These are phyloP conservation scores for Leccinum angustisporum DNA, from an alignment of 1,284 basidiomycete genomes.

Conservation along the genomic window DNA sequence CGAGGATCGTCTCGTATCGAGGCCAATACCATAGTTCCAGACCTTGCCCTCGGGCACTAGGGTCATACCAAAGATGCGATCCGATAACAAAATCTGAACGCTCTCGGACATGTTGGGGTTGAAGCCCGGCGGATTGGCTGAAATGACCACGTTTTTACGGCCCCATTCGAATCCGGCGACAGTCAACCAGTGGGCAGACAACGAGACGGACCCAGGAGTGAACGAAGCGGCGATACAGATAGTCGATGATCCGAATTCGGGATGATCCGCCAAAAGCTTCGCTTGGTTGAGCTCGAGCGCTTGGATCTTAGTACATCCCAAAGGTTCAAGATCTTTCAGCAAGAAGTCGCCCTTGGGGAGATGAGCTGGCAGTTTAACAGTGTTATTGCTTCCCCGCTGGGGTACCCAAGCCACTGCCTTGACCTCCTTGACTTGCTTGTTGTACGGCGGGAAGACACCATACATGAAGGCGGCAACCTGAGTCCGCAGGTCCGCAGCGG, in stretches of 20 bases:
- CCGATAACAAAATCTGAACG: slow-evolving; percentile 92
- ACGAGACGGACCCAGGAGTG: slow-evolving; percentile 95
- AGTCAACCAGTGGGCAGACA: slow-evolving; percentile 89
- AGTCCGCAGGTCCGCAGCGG: slow-evolving; percentile 91
- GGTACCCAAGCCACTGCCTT: slow-evolving; percentile 96
- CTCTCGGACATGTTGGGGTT: slow-evolving; percentile 98
- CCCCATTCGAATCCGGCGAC: slow-evolving; percentile 98
- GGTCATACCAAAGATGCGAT: slow-evolving; percentile 90
- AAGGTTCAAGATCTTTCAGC: slow-evolving; percentile 90
- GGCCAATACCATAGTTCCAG: slow-evolving; percentile 92
- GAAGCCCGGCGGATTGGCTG: slow-evolving; percentile 83
- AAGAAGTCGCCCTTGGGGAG: slow-evolving; percentile 93
- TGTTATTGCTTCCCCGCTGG: slow-evolving; percentile 94
- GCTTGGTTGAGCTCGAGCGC: slow-evolving; percentile 92
- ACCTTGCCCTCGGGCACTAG: slow-evolving; percentile 87
- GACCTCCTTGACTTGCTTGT: slow-evolving; percentile 98
- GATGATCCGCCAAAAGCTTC: slow-evolving; percentile 94
- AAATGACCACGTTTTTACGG: slow-evolving; percentile 70
- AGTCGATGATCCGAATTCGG: slow-evolving; percentile 91
- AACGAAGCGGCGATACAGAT: slow-evolving; percentile 96
- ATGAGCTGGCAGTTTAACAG: slow-evolving; percentile 83
- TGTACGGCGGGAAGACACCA: slow-evolving; percentile 91
- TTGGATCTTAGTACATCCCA: slow-evolving; percentile 99
- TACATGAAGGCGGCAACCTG: slow-evolving; percentile 96
- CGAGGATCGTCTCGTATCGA: slow-evolving; percentile 32